Conservation (phyloP, 2,329 filamentous ascomycete genomes). For the Leptographium lundbergii region DNA sequence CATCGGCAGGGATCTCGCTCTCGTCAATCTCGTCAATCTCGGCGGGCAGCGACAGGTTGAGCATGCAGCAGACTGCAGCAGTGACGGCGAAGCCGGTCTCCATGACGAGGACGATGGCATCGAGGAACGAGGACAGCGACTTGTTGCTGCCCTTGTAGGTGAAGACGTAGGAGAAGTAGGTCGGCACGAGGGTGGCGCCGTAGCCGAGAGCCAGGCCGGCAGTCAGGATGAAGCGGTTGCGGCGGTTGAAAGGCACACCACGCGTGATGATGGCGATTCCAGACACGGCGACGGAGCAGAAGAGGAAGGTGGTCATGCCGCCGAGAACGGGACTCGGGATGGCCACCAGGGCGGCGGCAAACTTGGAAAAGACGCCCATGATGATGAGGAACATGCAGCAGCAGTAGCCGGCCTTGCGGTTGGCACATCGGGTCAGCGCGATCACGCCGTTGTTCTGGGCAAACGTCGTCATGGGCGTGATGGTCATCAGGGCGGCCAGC, state of each 20-base stretch:
- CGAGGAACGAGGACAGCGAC: conserved; percentile 57
- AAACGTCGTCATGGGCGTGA: conserved; percentile 69
- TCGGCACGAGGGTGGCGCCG: conserved; percentile 52
- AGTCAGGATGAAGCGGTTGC: conserved; percentile 72
- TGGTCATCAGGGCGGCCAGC: conserved; percentile 63
- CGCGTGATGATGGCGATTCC: conserved; percentile 65
- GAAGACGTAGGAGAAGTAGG: conserved; percentile 60
- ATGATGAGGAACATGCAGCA: conserved; percentile 65
- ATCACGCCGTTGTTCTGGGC: conserved; percentile 82
- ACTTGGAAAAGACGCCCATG: conserved; percentile 76
- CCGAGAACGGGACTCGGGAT: conserved; percentile 57
- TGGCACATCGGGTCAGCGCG: conserved; percentile 68
- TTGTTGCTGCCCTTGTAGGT: conserved; percentile 57
- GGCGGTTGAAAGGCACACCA: conserved; percentile 59
- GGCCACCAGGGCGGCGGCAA: conserved; percentile 64
- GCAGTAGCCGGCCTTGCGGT: conserved; percentile 67
- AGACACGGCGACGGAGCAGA: conserved; percentile 61
- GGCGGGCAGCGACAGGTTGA: conserved; percentile 62
- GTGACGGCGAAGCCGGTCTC: conserved; percentile 65
- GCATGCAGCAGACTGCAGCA: conserved; percentile 56
- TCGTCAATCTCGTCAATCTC: conserved; percentile 61
- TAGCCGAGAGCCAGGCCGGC: conserved; percentile 63
- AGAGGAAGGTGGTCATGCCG: conserved; percentile 71
- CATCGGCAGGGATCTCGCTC: conserved; percentile 6
- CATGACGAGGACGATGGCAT: conserved; percentile 62